These are phyloP conservation scores for Saccharomyces hybrid DNA, from an alignment of 1,139 yeast species.

Conservation along the genomic window DNA sequence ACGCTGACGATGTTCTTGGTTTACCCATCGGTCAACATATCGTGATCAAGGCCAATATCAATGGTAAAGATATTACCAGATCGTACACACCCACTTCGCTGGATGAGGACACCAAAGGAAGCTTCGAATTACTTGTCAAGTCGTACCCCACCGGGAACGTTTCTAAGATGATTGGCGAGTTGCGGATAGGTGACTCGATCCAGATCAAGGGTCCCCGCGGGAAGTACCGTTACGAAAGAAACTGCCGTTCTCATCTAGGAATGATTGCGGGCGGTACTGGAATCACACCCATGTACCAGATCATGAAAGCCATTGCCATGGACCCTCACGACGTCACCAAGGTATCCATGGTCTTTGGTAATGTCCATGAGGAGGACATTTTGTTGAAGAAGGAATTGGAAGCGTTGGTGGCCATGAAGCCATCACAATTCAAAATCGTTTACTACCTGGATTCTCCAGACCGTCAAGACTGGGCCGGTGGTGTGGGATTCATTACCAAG, in stretches of 20 bases:
- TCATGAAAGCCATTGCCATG: constrained; percentile 67
- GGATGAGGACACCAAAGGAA: constrained; percentile 71
- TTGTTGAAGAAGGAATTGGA: constrained; percentile 75
- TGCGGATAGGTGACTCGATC: constrained; percentile 62
- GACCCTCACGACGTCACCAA: constrained; percentile 63
- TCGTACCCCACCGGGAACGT: constrained; percentile 87
- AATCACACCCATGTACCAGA: constrained; percentile 90
- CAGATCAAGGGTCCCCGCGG: constrained; percentile 93
- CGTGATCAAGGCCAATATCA: constrained; percentile 62
- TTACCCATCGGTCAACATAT: constrained; percentile 95
- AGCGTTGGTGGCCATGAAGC: constrained; percentile 53
- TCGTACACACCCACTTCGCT: constrained; percentile 92
- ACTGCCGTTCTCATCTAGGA: constrained; percentile 36
- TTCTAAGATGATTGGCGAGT: constrained; percentile 64
- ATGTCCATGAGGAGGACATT: constrained; percentile 70
- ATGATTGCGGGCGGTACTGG: constrained; percentile 93
- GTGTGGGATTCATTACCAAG: constrained; percentile 72
- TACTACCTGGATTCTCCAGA: constrained; percentile 70
- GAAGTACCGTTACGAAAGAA: constrained; percentile 74
- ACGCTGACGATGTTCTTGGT: constrained; percentile 67
- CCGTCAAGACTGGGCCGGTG: constrained; percentile 59
- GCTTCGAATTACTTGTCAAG: constrained; percentile 83
- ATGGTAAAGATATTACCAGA: constrained; percentile 79
- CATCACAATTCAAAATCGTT: constrained; percentile 57
- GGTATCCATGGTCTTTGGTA: constrained; percentile 61